A percentile compares a stretch with the other conserved stretches of the same genome.
These are phyloP conservation scores for Sphaerostilbella broomeana DNA, from an alignment of 2,329 filamentous ascomycete species.

Conservation along the genomic window DNA sequence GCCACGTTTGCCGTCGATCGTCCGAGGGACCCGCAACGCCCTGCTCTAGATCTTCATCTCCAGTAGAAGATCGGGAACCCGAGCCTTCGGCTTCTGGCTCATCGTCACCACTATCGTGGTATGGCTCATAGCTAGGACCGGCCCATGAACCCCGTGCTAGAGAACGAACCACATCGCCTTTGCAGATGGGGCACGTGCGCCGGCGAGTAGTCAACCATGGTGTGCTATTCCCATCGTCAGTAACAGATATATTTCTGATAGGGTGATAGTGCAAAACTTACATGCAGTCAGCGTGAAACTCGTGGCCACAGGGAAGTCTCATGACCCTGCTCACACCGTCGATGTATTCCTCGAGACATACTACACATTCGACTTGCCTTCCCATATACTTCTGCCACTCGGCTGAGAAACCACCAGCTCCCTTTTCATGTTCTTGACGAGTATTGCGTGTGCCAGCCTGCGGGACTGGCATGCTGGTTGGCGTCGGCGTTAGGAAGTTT, in stretches of 20 bases:
- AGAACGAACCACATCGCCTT: slow-evolving; percentile 83
- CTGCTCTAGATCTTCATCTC: slow-evolving; percentile 38
- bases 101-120: slow-evolving; percentile 47
- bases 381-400: slow-evolving; percentile 63
- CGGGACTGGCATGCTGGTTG: slow-evolving; percentile 35
- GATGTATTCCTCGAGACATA: slow-evolving; percentile 93
- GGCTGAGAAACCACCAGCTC: slow-evolving; percentile 32
- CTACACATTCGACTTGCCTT: slow-evolving; percentile 79
- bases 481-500: slow-evolving; percentile 38
- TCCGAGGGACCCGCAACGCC: slow-evolving; percentile 26
- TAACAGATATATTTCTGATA: background rate
- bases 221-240: slow-evolving; percentile 50
- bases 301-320: slow-evolving; percentile 94
- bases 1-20: slow-evolving; percentile 18
- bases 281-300: slow-evolving; percentile 99
- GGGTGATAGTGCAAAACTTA: slow-evolving; percentile 50
- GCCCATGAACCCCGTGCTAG: slow-evolving; percentile 50
- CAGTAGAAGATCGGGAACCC: slow-evolving; percentile 24
- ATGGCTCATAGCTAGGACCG: slow-evolving; percentile 47
- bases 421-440: slow-evolving; percentile 42
- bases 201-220: slow-evolving; percentile 94
- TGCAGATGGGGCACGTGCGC: slow-evolving; percentile 97
- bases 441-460: slow-evolving; percentile 25
- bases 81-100: slow-evolving; percentile 33
- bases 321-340: slow-evolving; percentile 93